Evolutionary conservation across 345 rosid species (phyloP).

Genomic region (Populus simonii): DNA sequence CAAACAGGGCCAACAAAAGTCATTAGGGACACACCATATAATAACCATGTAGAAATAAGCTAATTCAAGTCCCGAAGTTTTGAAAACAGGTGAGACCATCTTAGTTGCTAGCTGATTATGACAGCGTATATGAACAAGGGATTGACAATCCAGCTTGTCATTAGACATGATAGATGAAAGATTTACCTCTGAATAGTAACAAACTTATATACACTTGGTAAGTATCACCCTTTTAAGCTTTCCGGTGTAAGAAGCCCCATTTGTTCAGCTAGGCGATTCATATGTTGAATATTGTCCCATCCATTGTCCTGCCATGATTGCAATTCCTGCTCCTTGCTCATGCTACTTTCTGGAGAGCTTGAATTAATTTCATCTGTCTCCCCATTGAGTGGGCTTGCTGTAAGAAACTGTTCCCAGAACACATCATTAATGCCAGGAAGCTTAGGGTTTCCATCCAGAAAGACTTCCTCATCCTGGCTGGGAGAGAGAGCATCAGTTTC

Average conservation of each 20-base stretch:
- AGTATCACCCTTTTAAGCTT: conserved; percentile 31
- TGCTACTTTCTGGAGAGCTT: neutral
- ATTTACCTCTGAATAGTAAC: conserved; percentile 23
- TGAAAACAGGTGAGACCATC: neutral
- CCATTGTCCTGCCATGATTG: conserved; percentile 19
- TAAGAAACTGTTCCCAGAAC: conserved; percentile 35
- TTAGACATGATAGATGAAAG: conserved; percentile 2
- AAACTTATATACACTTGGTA: conserved; percentile 5
- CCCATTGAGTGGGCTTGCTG: conserved; percentile 5
- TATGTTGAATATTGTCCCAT: conserved; percentile 14
- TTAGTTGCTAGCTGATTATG: neutral
- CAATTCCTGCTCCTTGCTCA: conserved; percentile 16
- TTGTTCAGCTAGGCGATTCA: conserved; percentile 27
- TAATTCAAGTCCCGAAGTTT: neutral
- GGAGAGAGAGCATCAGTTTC: conserved; percentile 15
- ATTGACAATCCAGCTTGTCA: neutral
- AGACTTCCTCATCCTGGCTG: conserved; percentile 1
- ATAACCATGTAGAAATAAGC: neutral
- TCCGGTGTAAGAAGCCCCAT: conserved; percentile 22
- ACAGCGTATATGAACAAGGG: neutral
- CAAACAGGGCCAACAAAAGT: neutral
- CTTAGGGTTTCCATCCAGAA: conserved; percentile 33
- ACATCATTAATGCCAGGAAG: conserved; percentile 53
- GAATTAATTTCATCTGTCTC: conserved; percentile 21
- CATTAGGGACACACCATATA: neutral